Evolutionary conservation across 192 early-diverging fungal genomes (phyloP).

Genomic region (Backusella circina): DNA sequence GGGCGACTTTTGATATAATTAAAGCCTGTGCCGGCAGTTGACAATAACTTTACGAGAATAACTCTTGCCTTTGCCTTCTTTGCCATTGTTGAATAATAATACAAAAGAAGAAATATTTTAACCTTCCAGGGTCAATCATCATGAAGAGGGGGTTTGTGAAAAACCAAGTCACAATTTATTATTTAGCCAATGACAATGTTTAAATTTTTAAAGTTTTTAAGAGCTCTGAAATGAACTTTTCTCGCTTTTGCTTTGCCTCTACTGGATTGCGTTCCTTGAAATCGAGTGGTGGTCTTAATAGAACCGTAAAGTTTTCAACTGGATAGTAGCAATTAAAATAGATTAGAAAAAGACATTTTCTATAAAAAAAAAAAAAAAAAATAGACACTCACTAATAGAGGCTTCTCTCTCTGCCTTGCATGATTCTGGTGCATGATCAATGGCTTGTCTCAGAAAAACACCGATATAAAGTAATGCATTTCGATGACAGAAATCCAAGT

Average conservation of each 20-base stretch:
- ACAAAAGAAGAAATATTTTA: not conserved
- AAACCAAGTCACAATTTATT: not conserved
- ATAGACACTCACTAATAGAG: constrained; percentile 38
- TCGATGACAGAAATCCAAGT: constrained; percentile 63
- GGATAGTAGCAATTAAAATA: not conserved
- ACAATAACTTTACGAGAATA: constrained; percentile 82
- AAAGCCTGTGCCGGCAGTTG: constrained; percentile 88
- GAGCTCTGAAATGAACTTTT: constrained; percentile 8
- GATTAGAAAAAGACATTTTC: not conserved
- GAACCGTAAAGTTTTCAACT: constrained; percentile 39
- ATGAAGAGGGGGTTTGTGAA: not conserved
- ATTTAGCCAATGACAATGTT: not conserved
- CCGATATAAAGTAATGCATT: constrained; percentile 79
- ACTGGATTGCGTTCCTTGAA: constrained; percentile 31
- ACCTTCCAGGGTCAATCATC: not conserved
- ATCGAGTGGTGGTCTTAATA: constrained; percentile 34
- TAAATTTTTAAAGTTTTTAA: not conserved
- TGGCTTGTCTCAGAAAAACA: constrained; percentile 69
- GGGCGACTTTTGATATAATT: constrained; percentile 83
- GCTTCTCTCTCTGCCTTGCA: constrained; percentile 28
- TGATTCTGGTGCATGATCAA: constrained; percentile 23
- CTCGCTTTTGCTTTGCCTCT: constrained; percentile 13
- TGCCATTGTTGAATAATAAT: constrained; percentile 47
- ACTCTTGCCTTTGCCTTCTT: constrained; percentile 84
- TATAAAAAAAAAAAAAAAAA: not conserved